Evolutionary conservation across 768 basidiomycete species (phyloP).

Genomic region (Asterophora lycoperdoides): DNA sequence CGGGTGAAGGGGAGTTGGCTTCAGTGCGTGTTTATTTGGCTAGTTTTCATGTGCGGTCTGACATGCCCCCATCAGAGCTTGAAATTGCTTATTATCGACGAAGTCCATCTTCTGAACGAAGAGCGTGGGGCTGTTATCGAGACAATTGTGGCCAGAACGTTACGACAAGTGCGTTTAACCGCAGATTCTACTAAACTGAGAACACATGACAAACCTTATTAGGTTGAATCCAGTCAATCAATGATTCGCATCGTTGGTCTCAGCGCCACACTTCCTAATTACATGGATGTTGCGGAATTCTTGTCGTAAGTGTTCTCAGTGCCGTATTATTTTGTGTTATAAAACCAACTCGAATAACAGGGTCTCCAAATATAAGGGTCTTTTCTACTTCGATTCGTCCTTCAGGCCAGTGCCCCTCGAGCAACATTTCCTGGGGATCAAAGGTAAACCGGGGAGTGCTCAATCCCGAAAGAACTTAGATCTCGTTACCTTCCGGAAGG

Average conservation of each 20-base stretch:
- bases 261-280: conserved; percentile 96
- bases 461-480: conserved; percentile 84
- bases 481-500: conserved; percentile 84
- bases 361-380: conserved; percentile 78
- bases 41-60: not conserved
- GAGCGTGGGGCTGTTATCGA: conserved; percentile 98
- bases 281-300: conserved; percentile 94
- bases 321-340: not conserved
- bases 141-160: conserved; percentile 92
- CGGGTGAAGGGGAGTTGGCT: conserved; percentile 94
- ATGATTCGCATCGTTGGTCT: conserved; percentile 94
- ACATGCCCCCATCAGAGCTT: conserved; percentile 55
- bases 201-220: not conserved
- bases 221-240: conserved; percentile 97
- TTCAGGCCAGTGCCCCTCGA: conserved; percentile 96
- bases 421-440: conserved; percentile 93
- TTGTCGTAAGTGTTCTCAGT: conserved; percentile 52
- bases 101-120: conserved; percentile 95
- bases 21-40: conserved; percentile 49
- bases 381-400: conserved; percentile 97
- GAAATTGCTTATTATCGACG: conserved; percentile 94
- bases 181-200: not conserved
- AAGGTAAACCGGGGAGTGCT: conserved; percentile 76
- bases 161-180: conserved; percentile 62
- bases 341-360: conserved; percentile 35